phyloP scores from a whole-genome alignment of 805 yeast genomes.

The Lipomyces lipofer region DNA sequence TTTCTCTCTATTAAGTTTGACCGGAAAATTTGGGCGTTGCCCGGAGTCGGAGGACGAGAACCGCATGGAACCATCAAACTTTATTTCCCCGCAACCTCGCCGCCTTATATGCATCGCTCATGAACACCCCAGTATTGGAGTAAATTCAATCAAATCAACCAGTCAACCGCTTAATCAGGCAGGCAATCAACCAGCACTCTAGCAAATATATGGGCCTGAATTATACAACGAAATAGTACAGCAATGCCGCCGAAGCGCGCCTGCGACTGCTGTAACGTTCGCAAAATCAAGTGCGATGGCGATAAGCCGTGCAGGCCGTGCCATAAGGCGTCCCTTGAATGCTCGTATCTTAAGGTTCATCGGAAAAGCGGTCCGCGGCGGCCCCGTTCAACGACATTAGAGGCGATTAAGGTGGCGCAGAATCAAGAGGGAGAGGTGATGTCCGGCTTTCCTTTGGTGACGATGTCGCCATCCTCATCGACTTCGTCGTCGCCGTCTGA shows the following conservation, averaged over 20 bases:
- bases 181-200: too few relatives aligned
- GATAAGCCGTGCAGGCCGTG: constrained; percentile 2
- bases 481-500: background rate
- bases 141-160: too few relatives aligned
- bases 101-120: too few relatives aligned
- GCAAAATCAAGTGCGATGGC: constrained; percentile 7
- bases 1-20: too few relatives aligned
- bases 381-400: background rate
- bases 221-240: background rate
- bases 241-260: constrained; percentile 4
- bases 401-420: background rate
- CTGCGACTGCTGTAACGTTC: constrained; percentile 6
- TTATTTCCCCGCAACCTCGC: too few relatives aligned
- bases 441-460: background rate
- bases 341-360: constrained; percentile 1
- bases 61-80: too few relatives aligned
- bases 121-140: too few relatives aligned
- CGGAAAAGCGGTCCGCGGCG: constrained; percentile 3
- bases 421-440: background rate
- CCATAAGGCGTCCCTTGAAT: background rate
- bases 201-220: too few relatives aligned
- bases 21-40: too few relatives aligned
- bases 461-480: background rate
- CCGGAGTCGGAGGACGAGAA: too few relatives aligned
- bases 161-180: too few relatives aligned